Evolutionary conservation across 169 alveolate genomes (phyloP).

Genomic region (Eimeria praecox): DNA sequence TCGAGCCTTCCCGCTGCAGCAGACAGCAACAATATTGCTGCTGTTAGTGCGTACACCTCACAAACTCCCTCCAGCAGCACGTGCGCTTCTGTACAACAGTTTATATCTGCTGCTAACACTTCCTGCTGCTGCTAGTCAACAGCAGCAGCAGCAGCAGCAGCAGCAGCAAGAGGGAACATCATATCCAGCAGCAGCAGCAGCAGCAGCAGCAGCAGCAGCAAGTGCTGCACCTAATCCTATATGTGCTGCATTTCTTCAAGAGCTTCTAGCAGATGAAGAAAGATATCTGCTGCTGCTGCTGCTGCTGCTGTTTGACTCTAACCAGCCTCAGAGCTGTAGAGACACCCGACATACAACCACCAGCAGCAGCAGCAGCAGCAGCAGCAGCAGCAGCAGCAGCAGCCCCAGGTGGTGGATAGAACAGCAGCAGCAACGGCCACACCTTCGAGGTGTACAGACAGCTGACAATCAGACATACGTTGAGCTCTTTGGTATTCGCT

Average conservation of each 20-base stretch:
- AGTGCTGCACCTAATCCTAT: conserved; percentile 59
- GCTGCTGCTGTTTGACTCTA: conserved; percentile 34
- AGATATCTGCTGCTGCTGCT: conserved; percentile 39
- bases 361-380: conserved; percentile 45
- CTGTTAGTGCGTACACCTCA: conserved; percentile 22
- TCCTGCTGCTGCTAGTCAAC: conserved; percentile 30
- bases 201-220: conserved; percentile 35
- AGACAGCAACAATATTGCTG: conserved; percentile 2
- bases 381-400: conserved; percentile 43
- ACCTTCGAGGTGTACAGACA: conserved; percentile 66
- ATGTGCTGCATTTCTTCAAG: conserved; percentile 40
- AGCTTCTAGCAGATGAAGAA: conserved; percentile 24
- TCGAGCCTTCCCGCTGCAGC: conserved; percentile 71
- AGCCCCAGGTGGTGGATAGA: conserved; percentile 46
- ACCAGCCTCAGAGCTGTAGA: background rate
- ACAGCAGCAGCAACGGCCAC: conserved; percentile 71
- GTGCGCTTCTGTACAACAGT: conserved; percentile 62
- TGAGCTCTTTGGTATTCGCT: conserved; percentile 34
- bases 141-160: conserved; percentile 43
- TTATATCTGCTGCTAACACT: conserved; percentile 67
- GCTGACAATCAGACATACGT: conserved; percentile 33
- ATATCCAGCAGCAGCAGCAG: conserved; percentile 33
- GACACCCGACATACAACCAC: too few relatives aligned
- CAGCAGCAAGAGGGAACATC: background rate
- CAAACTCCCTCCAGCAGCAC: conserved; percentile 48